Evolutionary conservation across 2,329 filamentous ascomycete species (phyloP).

Genomic region (Fusarium zealandicum): DNA sequence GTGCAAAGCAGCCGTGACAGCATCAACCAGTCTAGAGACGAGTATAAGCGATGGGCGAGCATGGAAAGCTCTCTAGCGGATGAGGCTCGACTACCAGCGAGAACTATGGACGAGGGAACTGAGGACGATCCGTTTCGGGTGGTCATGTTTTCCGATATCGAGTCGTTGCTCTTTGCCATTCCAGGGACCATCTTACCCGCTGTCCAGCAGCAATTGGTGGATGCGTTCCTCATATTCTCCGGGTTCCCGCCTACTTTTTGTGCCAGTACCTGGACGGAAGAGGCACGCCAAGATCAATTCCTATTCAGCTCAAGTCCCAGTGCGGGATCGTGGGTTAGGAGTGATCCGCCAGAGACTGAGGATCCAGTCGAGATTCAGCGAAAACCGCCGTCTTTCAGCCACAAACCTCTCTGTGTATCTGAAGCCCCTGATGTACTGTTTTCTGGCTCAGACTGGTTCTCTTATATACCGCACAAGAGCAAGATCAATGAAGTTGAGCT

Average conservation of each 20-base stretch:
- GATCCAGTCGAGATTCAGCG: slow-evolving; percentile 33
- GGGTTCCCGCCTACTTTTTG: slow-evolving; percentile 62
- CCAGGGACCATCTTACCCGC: slow-evolving; percentile 47
- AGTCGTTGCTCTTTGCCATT: slow-evolving; percentile 65
- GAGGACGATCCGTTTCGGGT: slow-evolving; percentile 86
- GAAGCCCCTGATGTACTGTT: slow-evolving; percentile 63
- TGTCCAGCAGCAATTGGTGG: slow-evolving; percentile 60
- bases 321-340: slow-evolving; percentile 2
- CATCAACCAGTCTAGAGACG: slow-evolving; percentile 47
- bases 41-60: slow-evolving; percentile 59
- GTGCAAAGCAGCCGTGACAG: slow-evolving; percentile 15
- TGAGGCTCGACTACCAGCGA: slow-evolving; percentile 68
- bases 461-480: slow-evolving; percentile 44
- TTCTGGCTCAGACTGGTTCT: slow-evolving; percentile 54
- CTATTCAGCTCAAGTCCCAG: slow-evolving; percentile 20
- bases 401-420: slow-evolving; percentile 41
- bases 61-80: slow-evolving; percentile 60
- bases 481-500: slow-evolving; percentile 43
- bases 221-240: slow-evolving; percentile 75
- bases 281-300: slow-evolving; percentile 44
- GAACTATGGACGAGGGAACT: slow-evolving; percentile 75
- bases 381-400: slow-evolving; percentile 43
- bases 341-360: slow-evolving; percentile 5
- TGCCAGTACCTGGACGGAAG: slow-evolving; percentile 40
- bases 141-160: slow-evolving; percentile 80